These are phyloP conservation scores for Circinella minor DNA, from an alignment of 371 early-diverging fungal genomes.

Conservation along the genomic window DNA sequence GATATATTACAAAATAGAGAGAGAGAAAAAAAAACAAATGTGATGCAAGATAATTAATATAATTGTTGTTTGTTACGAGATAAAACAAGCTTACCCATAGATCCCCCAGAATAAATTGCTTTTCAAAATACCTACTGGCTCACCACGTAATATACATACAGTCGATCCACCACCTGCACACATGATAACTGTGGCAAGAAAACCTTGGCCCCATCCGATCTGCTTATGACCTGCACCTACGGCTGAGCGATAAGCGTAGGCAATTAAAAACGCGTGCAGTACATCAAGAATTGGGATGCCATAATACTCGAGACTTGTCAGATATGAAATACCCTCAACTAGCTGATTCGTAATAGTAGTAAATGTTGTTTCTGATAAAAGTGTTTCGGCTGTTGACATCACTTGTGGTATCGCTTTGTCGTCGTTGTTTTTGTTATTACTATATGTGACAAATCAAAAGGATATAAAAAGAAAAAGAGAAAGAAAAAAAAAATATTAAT, in stretches of 20 bases:
- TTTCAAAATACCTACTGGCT: constrained; percentile 43
- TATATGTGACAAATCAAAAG: background rate
- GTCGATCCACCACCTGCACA: constrained; percentile 61
- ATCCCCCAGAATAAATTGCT: constrained; percentile 46
- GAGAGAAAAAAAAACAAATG: too few relatives aligned
- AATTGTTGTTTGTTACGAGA: too few relatives aligned
- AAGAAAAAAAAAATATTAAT: background rate
- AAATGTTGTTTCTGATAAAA: background rate
- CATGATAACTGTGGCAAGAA: constrained; percentile 58
- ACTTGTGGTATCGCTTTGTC: background rate
- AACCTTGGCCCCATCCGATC: constrained; percentile 57
- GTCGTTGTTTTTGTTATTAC: too few relatives aligned
- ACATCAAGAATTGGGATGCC: constrained; percentile 50
- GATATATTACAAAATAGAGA: too few relatives aligned
- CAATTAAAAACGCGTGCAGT: constrained; percentile 56
- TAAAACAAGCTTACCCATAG: constrained; percentile 34
- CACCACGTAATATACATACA: constrained; percentile 42
- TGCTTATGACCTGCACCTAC: constrained; percentile 45
- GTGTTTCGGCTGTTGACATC: background rate
- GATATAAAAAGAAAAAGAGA: background rate
- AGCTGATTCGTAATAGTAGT: constrained; percentile 1
- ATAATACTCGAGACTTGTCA: constrained; percentile 19
- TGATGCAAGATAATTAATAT: too few relatives aligned
- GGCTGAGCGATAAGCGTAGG: constrained; percentile 57
- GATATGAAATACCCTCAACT: background rate